Base-by-base conservation (phyloP, 2,329 filamentous ascomycete genomes). In the Phialocephala sp. region DNA sequence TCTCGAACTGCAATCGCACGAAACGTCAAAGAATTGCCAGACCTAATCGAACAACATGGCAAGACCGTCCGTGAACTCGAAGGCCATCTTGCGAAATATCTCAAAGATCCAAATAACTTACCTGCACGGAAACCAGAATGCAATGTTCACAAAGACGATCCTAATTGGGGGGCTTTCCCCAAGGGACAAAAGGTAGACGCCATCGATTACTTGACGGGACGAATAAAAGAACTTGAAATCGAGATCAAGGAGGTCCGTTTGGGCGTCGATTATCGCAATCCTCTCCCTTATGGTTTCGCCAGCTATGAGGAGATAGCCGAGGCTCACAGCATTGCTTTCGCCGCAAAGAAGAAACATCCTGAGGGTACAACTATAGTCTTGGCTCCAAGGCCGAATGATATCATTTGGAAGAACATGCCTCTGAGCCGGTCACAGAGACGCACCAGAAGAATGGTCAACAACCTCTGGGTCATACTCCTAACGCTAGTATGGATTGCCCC, bases 381-480 rank as follows among this genome's bases (percentile, higher is more conserved):
- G 15, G 94, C 95, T 0, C 93, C 95, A 1, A 88, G 89, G 65
- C 94, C 95, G 2, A 93, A 91, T 75, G 94, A 98, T 76, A 87
- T 99, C 61, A 97, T 99, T 70, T 99, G 95, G 95, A 90, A 93
- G 76, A 99, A 99, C 74, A 86, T 99, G 81, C 85, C 88, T 6
- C 81, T 98, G 64, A 87, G 84, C 18, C 88, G 88, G 45, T 81
- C 86, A 35, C 85, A 88, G 0, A 87, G 94, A 61, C 85, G 85
- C 68, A 91, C 90, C 80, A 90, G 90, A 72, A 84, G 89, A 45
- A 84, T 94, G 68, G 83, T 93, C 73, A 97, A 95, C 79, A 91
- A 91, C 66, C 78, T 97, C 63, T 97, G 94, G 93, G 89, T 97
- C 50, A 81, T 86, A 2, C 73, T 94, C 0, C 80, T 99, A 60